phyloP scores from a whole-genome alignment of 495 filamentous ascomycete species.

The Aspergillus saccharolyticus region DNA sequence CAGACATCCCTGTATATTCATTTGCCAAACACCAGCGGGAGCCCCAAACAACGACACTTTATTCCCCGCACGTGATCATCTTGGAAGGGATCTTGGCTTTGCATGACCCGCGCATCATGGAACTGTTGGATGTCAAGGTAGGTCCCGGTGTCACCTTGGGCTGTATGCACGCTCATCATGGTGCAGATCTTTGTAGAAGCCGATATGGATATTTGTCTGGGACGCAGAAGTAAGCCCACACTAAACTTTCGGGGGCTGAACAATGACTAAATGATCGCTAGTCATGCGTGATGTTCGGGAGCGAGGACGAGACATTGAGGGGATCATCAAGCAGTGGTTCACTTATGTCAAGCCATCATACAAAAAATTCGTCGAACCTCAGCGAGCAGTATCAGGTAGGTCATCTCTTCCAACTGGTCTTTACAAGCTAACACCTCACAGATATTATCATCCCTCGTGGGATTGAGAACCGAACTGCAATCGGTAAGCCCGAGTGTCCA shows the following conservation, averaged over 20 bases:
- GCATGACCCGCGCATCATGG: constrained; percentile 79
- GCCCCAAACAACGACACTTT: constrained; percentile 75
- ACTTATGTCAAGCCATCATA: constrained; percentile 93
- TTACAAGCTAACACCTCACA: constrained; percentile 26
- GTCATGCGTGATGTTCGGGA: constrained; percentile 83
- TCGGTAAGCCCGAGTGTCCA: constrained; percentile 53
- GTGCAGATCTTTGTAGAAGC: constrained; percentile 86
- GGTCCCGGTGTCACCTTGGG: not conserved
- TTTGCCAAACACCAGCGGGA: constrained; percentile 87
- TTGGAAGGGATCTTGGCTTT: constrained; percentile 94
- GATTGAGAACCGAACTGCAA: constrained; percentile 88
- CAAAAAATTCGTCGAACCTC: constrained; percentile 82
- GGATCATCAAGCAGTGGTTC: constrained; percentile 98
- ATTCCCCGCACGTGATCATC: constrained; percentile 93
- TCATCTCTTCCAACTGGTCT: not conserved
- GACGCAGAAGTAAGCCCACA: constrained; percentile 68
- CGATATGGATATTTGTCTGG: constrained; percentile 89
- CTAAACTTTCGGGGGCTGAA: too few species aligned
- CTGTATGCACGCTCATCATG: not conserved
- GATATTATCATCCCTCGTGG: constrained; percentile 95
- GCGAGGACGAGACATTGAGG: constrained; percentile 81
- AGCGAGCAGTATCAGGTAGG: constrained; percentile 70
- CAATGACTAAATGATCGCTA: constrained; percentile 33
- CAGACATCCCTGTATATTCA: constrained; percentile 91
- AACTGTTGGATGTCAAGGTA: constrained; percentile 88